These are phyloP conservation scores for Trichoderma citrinoviride DNA, from an alignment of 2,329 filamentous ascomycete genomes.

Conservation along the genomic window DNA sequence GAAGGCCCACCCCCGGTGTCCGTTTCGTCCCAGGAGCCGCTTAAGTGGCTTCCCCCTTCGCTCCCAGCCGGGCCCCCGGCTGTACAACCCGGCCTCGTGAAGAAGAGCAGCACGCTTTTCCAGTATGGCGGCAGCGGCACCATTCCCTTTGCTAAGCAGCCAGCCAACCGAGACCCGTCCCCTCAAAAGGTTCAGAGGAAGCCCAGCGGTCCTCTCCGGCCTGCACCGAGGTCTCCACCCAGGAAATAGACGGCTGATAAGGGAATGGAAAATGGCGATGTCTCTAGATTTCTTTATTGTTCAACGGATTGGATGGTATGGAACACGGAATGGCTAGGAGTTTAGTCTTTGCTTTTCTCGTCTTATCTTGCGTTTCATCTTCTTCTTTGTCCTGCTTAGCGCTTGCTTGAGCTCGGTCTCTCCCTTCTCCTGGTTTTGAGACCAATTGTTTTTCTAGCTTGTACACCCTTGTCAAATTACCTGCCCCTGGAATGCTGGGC, in stretches of 20 bases:
- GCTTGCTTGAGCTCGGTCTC: conserved; percentile 2
- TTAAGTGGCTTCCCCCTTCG: conserved; percentile 53
- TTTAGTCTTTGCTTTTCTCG: background rate
- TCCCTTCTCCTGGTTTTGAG: background rate
- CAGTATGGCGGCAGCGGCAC: conserved; percentile 44
- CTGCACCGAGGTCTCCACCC: background rate
- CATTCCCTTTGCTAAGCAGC: conserved; percentile 45
- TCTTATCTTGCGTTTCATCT: background rate
- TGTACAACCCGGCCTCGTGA: conserved; percentile 36
- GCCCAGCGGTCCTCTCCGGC: background rate
- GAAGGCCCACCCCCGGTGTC: conserved; percentile 47
- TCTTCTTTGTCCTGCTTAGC: background rate
- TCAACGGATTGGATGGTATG: background rate
- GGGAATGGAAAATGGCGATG: background rate
- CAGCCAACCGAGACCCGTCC: background rate
- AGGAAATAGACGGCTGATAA: background rate
- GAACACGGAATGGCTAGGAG: conserved; percentile 4
- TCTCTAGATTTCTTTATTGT: background rate
- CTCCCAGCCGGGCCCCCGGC: conserved; percentile 36
- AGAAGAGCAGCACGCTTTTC: conserved; percentile 36
- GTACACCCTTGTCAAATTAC: background rate
- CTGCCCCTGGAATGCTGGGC: conserved; percentile 16
- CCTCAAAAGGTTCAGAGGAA: conserved; percentile 10
- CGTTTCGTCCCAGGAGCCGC: conserved; percentile 38
- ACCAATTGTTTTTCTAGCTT: conserved; percentile 23